These are phyloP conservation scores for Starmerella bacillaris DNA, from an alignment of 805 yeast genomes.

Conservation along the genomic window DNA sequence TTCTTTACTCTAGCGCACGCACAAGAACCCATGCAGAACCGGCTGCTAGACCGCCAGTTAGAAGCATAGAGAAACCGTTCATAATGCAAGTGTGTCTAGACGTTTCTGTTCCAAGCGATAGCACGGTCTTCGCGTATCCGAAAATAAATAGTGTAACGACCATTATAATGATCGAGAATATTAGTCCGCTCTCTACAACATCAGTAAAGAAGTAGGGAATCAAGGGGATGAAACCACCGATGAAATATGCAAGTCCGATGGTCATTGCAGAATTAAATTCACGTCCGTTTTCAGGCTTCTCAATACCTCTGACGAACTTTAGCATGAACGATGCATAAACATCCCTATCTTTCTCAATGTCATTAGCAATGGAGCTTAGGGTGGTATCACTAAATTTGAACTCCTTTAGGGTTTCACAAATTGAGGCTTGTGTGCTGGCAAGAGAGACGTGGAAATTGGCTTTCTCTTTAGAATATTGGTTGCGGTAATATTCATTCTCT, in stretches of 20 bases:
- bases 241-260: conserved; percentile 71
- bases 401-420: conserved; percentile 63
- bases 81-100: conserved; percentile 29
- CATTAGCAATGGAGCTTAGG: conserved; percentile 52
- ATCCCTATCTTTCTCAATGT: conserved; percentile 60
- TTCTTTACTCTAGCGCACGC: conserved; percentile 43
- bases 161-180: conserved; percentile 66
- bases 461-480: conserved; percentile 20
- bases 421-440: conserved; percentile 44
- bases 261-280: conserved; percentile 77
- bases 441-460: conserved; percentile 14
- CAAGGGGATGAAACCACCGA: conserved; percentile 85
- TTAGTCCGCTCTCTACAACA: conserved; percentile 60
- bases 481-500: conserved; percentile 31
- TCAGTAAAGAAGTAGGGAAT: conserved; percentile 73
- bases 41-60: conserved; percentile 95
- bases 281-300: conserved; percentile 86
- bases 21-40: conserved; percentile 93
- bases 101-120: conserved; percentile 67
- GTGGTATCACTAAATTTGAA: conserved; percentile 54
- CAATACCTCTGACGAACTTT: conserved; percentile 77
- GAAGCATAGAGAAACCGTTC: conserved; percentile 81
- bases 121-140: conserved; percentile 69
- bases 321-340: conserved; percentile 72
- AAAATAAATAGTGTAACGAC: conserved; percentile 65